Conservation (phyloP, 148 eudicot species). For the Salicornia ramosissima region DNA sequence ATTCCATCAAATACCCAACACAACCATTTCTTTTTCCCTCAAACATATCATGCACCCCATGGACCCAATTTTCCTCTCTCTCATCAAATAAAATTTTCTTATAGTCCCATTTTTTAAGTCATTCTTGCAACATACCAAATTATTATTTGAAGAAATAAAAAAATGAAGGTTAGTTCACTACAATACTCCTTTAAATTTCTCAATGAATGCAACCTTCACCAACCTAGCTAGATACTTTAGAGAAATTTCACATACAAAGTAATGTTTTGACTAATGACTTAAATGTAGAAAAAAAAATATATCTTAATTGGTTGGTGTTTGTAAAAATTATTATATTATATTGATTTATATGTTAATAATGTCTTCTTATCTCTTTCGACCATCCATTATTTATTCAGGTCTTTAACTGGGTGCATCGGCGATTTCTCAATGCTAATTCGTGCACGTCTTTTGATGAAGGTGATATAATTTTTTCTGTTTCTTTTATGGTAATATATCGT, state of each 20-base stretch:
- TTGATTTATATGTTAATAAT: too few relatives aligned
- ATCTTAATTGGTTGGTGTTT: too few relatives aligned
- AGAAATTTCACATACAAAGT: too few relatives aligned
- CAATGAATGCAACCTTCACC: not conserved
- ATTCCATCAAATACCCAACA: conserved; percentile 14
- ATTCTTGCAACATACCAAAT: not conserved
- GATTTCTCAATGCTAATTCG: conserved; percentile 38
- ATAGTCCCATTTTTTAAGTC: not conserved
- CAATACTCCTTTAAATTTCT: not conserved
- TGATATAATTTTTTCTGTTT: not conserved
- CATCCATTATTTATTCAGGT: not conserved
- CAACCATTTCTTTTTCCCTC: not conserved
- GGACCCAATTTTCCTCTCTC: not conserved
- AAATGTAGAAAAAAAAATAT: too few relatives aligned
- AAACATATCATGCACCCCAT: not conserved
- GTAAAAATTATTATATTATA: too few relatives aligned
- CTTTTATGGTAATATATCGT: not conserved
- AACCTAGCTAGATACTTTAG: not conserved
- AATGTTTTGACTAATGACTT: too few relatives aligned
- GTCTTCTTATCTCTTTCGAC: too few relatives aligned
- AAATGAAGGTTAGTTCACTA: conserved; percentile 10
- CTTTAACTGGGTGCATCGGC: conserved; percentile 57
- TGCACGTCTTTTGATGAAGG: conserved; percentile 20
- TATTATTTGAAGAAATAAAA: not conserved
- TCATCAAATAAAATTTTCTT: not conserved